Evolutionary conservation across 2,329 filamentous ascomycete genomes (phyloP), one percentile per base, ranked within the genome.

Genomic region (Penicillium sp.): DNA sequence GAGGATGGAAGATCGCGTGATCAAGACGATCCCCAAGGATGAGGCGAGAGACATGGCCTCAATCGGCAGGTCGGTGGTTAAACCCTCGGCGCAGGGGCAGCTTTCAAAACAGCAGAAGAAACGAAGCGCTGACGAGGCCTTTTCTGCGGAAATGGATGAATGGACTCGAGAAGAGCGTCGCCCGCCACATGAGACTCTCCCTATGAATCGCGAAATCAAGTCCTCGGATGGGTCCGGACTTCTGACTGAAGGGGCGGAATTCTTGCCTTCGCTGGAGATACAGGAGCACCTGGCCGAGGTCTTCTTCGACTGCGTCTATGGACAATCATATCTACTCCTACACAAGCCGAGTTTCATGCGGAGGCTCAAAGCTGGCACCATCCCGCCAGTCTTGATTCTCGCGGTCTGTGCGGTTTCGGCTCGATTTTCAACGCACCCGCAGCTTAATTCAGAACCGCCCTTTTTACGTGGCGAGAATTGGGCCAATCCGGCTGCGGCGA

Each of bases 321-420:
- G 95, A 9, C 95, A 98, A 72, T 91, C 92, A 33, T 99, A 98
- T 72, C 90, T 96, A 62, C 80, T 99, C 21, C 84, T 99, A 10
- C 95, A 99, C 76, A 98, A 97, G 72, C 93, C 95, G 37, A 98
- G 93, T 72, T 98, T 96, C 72, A 96, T 98, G 90, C 85, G 93
- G 58, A 92, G 92, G 53, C 61, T 72, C 61, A 91, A 89, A 67
- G 84, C 88, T 58, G 89, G 90, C 29, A 88, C 88, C 1, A 80
- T 98, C 13, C 93, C 95, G 0, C 95, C 95, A 0, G 93, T 98
- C 11, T 80, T 99, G 14, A 87, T 96, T 53, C 83, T 99, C n/a
- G 92, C 93, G 7, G 91, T 99, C 10, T 98, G 95, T 75, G 93
- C 93, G 23, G 88, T 98, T 45, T 91, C 95, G n/a, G 93, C 93